Evolutionary conservation across 2,329 filamentous ascomycete genomes (phyloP), one percentile per base, ranked within the genome.

Genomic region (Setomelanomma holmii): DNA sequence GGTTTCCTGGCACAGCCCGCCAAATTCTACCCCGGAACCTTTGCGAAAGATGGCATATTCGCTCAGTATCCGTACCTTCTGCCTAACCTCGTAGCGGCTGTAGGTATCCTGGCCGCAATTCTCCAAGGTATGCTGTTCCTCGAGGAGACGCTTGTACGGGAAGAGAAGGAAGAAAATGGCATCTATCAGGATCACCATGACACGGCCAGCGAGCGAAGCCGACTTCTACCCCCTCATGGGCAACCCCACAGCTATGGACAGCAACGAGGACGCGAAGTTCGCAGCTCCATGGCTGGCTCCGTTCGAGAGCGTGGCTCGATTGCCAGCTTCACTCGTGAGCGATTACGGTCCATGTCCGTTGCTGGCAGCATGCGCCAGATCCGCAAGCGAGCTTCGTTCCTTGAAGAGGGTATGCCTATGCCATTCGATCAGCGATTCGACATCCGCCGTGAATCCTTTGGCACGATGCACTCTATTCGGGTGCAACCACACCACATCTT

Each of bases 1-100:
- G 93, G 93, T 34, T 86, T 89, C 53, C 91, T 96, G 68, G 90
- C 92, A 53, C 87, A 90, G 61, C 93, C 93, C 20, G 84, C 87
- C 53, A 78, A 84, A 35, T 86, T 86, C 23, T 96, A 89, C 74
- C 92, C 93, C n/a, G 75, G 80, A 27, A 42, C 82, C 0, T 95
- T 96, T 67, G 85, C 89, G 38, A 68, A 78, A 17, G 81, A 84
- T 50, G 85, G 89, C 50, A 63, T 96, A 19, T 96, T 96, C 72
- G 86, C 85, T 43, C 83, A 75, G 24, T 95, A 90, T 69, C 93
- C 93, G 11, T 98, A 95, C 69, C 84, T 96, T 7, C 83, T 98
- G 5, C 93, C 93, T 21, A 97, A 97, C 73, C 76, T 97, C 14
- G 82, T 96, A 49, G 96, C 93, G 74, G 88, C 90, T 21, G 76